phyloP scores from a whole-genome alignment of 495 filamentous ascomycete genomes.

The Talaromyces ruber region DNA sequence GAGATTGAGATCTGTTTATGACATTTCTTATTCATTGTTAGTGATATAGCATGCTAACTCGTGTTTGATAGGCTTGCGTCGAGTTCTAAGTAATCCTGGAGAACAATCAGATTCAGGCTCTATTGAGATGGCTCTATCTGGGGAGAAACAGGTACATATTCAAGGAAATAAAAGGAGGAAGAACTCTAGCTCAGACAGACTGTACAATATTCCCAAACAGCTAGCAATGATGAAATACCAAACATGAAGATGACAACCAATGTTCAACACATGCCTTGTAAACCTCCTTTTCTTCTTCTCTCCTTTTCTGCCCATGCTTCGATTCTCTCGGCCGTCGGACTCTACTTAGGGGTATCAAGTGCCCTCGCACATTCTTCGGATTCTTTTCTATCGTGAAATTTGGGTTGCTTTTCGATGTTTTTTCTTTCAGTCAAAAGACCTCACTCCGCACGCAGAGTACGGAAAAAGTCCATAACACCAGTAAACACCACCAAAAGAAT shows the following conservation, averaged over 20 bases:
- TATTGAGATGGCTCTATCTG: background rate
- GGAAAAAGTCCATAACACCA: conserved; percentile 87
- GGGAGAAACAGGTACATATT: background rate
- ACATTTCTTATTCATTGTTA: background rate
- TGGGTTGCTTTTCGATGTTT: background rate
- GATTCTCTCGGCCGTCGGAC: background rate
- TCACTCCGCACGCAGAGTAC: conserved; percentile 37
- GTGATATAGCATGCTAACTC: background rate
- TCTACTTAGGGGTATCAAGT: conserved; percentile 3
- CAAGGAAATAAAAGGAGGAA: background rate
- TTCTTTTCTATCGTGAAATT: background rate
- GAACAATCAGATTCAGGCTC: background rate
- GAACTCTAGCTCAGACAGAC: background rate
- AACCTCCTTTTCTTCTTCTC: background rate
- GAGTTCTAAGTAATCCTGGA: background rate
- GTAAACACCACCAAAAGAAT: conserved; percentile 91
- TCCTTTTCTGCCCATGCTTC: background rate
- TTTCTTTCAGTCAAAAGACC: background rate
- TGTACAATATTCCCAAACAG: background rate
- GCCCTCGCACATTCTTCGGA: conserved; percentile 4
- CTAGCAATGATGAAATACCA: background rate
- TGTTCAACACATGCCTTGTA: background rate
- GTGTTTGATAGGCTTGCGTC: background rate
- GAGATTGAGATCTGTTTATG: background rate
- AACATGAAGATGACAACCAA: background rate